These are phyloP conservation scores for Xylariaceae sp. DNA, from an alignment of 2,329 filamentous ascomycete genomes.

Conservation along the genomic window DNA sequence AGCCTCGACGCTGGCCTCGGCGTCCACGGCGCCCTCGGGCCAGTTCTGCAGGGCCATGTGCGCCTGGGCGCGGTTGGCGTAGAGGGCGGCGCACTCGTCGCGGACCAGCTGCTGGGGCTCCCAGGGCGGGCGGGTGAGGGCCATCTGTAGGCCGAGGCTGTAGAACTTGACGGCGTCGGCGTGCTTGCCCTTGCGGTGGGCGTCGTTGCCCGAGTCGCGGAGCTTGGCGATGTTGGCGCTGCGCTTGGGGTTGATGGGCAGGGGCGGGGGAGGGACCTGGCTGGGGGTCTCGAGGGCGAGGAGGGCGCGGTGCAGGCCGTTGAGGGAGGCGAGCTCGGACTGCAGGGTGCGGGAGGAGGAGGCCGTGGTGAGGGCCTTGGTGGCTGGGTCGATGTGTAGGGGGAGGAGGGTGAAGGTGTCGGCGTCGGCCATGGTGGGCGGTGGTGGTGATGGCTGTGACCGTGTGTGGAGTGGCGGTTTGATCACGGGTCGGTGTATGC, in stretches of 20 bases:
- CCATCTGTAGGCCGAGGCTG: conserved; percentile 86
- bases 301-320: conserved; percentile 72
- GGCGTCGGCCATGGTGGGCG: conserved; percentile 21
- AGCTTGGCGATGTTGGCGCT: conserved; percentile 84
- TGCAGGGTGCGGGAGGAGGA: conserved; percentile 42
- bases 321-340: conserved; percentile 68
- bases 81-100: conserved; percentile 77
- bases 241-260: conserved; percentile 91
- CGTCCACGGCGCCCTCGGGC: conserved; percentile 84
- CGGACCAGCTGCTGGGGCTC: conserved; percentile 78
- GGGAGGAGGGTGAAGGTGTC: conserved; percentile 72
- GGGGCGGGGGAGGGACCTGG: conserved; percentile 73
- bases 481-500: no score
- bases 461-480: no score
- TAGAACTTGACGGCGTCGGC: conserved; percentile 77
- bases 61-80: conserved; percentile 85
- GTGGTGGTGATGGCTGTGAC: neutral
- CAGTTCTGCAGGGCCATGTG: conserved; percentile 79
- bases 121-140: conserved; percentile 75
- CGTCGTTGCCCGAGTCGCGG: conserved; percentile 78
- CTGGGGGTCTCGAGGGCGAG: conserved; percentile 60
- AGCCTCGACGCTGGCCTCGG: conserved; percentile 81
- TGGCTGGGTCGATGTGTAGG: conserved; percentile 73
- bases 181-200: conserved; percentile 74
- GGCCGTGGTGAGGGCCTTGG: conserved; percentile 65